Conservation (phyloP, 192 early-diverging fungal genomes). For the Backusella tarrabulga region DNA sequence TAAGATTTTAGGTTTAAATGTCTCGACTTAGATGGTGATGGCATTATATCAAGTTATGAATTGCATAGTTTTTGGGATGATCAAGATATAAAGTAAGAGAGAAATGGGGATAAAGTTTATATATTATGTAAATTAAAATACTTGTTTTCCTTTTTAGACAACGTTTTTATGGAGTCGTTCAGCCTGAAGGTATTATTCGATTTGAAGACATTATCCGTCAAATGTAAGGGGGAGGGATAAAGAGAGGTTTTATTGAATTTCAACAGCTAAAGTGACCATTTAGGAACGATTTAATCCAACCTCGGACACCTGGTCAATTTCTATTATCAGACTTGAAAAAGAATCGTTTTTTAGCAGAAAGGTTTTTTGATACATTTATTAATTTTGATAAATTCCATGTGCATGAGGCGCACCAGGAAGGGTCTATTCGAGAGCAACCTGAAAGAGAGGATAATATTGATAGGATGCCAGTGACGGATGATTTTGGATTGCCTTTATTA, state of each 20-base stretch:
- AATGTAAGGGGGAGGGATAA: constrained; percentile 17
- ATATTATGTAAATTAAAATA: neutral
- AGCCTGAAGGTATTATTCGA: constrained; percentile 9
- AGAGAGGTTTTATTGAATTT: neutral
- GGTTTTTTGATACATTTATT: constrained; percentile 41
- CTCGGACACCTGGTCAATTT: constrained; percentile 29
- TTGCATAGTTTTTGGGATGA: constrained; percentile 85
- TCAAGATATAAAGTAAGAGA: constrained; percentile 49
- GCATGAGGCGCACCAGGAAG: constrained; percentile 34
- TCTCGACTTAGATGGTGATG: constrained; percentile 91
- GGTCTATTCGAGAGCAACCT: neutral
- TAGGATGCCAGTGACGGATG: neutral
- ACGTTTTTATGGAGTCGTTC: neutral
- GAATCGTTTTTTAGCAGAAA: constrained; percentile 33
- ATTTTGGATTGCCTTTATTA: constrained; percentile 9
- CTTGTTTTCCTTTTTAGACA: neutral
- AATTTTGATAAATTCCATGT: constrained; percentile 33
- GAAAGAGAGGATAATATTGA: neutral
- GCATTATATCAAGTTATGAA: constrained; percentile 82
- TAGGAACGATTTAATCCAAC: constrained; percentile 40
- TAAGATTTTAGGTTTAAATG: constrained; percentile 85
- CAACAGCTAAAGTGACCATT: neutral
- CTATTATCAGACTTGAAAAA: constrained; percentile 31
- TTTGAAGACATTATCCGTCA: constrained; percentile 40
- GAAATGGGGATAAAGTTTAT: too few relatives aligned